Evolutionary conservation across 805 yeast species (phyloP).

Genomic region (Candida tammaniensis): DNA sequence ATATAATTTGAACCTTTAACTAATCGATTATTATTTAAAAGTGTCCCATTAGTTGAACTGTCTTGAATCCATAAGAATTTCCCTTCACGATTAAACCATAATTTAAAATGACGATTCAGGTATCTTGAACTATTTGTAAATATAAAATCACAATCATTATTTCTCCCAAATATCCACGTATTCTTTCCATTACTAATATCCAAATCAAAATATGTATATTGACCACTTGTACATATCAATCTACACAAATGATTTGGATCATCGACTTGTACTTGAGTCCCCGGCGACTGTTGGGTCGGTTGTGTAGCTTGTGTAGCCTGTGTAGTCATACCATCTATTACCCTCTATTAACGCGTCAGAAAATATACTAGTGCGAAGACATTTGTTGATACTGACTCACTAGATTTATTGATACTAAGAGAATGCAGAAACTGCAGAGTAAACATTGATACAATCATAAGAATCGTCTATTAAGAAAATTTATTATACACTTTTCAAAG

Average conservation of each 20-base stretch:
- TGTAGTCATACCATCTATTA: constrained; percentile 6
- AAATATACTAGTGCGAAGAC: too few species aligned
- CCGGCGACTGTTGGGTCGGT: constrained; percentile 38
- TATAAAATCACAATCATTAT: constrained; percentile 59
- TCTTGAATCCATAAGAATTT: constrained; percentile 65
- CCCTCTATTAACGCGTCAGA: too few species aligned
- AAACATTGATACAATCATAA: too few species aligned
- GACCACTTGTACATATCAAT: constrained; percentile 60
- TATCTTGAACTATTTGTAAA: constrained; percentile 60
- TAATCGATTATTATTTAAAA: constrained; percentile 68
- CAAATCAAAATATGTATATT: constrained; percentile 47
- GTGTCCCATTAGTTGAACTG: constrained; percentile 89
- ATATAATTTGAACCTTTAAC: constrained; percentile 78
- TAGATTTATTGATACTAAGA: too few species aligned
- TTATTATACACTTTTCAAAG: constrained; percentile 16
- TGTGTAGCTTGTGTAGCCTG: constrained; percentile 25
- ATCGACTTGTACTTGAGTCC: constrained; percentile 25
- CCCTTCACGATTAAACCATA: constrained; percentile 63
- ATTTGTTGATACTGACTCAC: too few species aligned
- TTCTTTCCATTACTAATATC: constrained; percentile 25
- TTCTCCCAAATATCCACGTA: constrained; percentile 76
- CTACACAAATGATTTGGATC: constrained; percentile 43
- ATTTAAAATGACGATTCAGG: constrained; percentile 69
- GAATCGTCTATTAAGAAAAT: too few species aligned
- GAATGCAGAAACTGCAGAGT: too few species aligned